phyloP scores from a whole-genome alignment of 2,329 filamentous ascomycete species.

The Bipolaris sorokiniana region DNA sequence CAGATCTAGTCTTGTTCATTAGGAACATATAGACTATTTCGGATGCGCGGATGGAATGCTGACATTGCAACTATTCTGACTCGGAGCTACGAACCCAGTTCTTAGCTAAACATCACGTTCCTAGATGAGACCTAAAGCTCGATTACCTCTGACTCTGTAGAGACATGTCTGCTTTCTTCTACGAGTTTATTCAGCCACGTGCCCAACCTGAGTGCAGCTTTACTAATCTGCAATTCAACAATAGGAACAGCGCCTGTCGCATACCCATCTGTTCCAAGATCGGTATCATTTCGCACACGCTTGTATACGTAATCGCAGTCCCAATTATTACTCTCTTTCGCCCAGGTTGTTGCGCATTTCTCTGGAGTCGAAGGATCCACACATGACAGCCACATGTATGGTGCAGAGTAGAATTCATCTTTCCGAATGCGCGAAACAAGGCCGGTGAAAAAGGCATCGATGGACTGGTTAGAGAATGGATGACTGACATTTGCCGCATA shows the following conservation, averaged over 20 bases:
- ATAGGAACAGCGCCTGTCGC: slow-evolving; percentile 49
- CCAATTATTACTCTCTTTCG: slow-evolving; percentile 49
- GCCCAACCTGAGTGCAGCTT: slow-evolving; percentile 48
- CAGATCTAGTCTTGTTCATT: too few species aligned
- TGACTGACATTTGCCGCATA: slow-evolving; percentile 42
- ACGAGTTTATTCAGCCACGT: slow-evolving; percentile 51
- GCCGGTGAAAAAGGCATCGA: slow-evolving; percentile 45
- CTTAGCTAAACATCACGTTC: neutral
- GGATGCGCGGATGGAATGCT: too few species aligned
- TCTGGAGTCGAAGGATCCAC: slow-evolving; percentile 40
- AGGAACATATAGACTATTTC: too few species aligned
- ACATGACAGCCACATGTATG: slow-evolving; percentile 47
- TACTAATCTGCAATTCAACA: slow-evolving; percentile 51
- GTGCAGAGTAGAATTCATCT: slow-evolving; percentile 46
- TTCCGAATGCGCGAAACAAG: slow-evolving; percentile 46
- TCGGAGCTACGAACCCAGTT: too few species aligned
- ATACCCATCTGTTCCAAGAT: slow-evolving; percentile 48
- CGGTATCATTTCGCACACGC: slow-evolving; percentile 36
- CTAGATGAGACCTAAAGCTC: slow-evolving; percentile 18
- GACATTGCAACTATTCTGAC: too few species aligned
- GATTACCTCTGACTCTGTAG: slow-evolving; percentile 21
- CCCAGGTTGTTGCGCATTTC: slow-evolving; percentile 48
- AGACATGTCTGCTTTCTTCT: slow-evolving; percentile 8
- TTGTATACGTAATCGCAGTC: slow-evolving; percentile 51
- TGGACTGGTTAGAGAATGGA: slow-evolving; percentile 45